Conservation (phyloP, 345 rosid genomes). For the Conringia planisiliqua region DNA sequence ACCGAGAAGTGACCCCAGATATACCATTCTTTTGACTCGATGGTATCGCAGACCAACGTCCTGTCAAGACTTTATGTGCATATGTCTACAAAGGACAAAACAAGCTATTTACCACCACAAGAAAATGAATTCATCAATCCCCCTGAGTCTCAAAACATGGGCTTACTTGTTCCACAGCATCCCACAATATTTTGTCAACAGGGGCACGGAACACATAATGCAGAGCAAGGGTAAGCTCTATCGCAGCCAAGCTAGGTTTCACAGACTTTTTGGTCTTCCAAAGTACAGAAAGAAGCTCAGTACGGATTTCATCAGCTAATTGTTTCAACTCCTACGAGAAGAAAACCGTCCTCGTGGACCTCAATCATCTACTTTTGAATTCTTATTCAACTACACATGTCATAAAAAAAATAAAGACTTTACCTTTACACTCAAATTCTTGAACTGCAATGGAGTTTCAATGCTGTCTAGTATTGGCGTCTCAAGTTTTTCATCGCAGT, state of each 20-base stretch:
- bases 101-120: neutral
- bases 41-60: slow-evolving; percentile 67
- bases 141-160: neutral
- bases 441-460: slow-evolving; percentile 73
- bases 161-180: slow-evolving; percentile 78
- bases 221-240: slow-evolving; percentile 79
- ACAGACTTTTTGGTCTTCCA: slow-evolving; percentile 47
- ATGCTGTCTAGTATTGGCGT: slow-evolving; percentile 80
- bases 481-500: slow-evolving; percentile 52
- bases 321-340: slow-evolving; percentile 67
- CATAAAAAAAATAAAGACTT: slow-evolving; percentile 11
- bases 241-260: slow-evolving; percentile 67
- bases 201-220: slow-evolving; percentile 90
- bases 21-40: slow-evolving; percentile 61
- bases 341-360: neutral
- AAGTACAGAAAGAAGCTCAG: slow-evolving; percentile 49
- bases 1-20: slow-evolving; percentile 59
- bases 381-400: neutral
- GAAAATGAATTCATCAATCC: neutral
- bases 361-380: neutral
- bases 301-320: slow-evolving; percentile 67
- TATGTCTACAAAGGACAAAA: slow-evolving; percentile 55
- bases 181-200: slow-evolving; percentile 85
- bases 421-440: slow-evolving; percentile 70
- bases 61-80: slow-evolving; percentile 83